A percentile compares a stretch with the other conserved stretches of the same genome.
Evolutionary conservation across 139 green algal species (phyloP).

Genomic region (Dunaliella primolecta): DNA sequence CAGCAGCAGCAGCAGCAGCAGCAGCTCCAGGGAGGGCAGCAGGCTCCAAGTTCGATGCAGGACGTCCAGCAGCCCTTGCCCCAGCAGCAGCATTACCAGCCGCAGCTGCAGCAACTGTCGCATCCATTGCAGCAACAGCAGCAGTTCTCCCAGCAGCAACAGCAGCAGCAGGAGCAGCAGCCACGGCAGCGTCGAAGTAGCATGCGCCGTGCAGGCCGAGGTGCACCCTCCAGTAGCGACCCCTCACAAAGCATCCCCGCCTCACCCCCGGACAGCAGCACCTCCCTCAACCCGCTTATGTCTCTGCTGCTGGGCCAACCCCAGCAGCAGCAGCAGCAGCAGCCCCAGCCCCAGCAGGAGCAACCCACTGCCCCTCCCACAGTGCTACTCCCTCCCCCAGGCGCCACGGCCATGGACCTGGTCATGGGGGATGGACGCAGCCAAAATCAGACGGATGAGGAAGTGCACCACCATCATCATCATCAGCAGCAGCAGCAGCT

Average conservation of each 20-base stretch:
- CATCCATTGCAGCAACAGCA: not conserved
- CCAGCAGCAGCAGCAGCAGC: not conserved
- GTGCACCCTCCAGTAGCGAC: too few relatives aligned
- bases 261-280: not conserved
- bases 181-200: not conserved
- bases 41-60: not conserved
- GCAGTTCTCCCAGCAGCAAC: not conserved
- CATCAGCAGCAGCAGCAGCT: not conserved
- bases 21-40: not conserved
- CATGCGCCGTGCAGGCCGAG: not conserved
- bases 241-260: not conserved
- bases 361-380: not conserved
- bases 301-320: not conserved
- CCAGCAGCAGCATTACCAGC: slow-evolving; percentile 6
- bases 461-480: too few relatives aligned
- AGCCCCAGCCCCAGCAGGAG: not conserved
- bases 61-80: slow-evolving; percentile 5
- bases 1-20: slow-evolving; percentile 18
- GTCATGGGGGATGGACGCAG: not conserved
- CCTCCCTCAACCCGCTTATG: not conserved
- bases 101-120: slow-evolving; percentile 19
- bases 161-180: not conserved
- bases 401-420: not conserved
- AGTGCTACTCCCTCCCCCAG: not conserved
- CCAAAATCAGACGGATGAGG: not conserved